phyloP scores from a whole-genome alignment of 2,329 filamentous ascomycete genomes.

The Drechslera avenae region DNA sequence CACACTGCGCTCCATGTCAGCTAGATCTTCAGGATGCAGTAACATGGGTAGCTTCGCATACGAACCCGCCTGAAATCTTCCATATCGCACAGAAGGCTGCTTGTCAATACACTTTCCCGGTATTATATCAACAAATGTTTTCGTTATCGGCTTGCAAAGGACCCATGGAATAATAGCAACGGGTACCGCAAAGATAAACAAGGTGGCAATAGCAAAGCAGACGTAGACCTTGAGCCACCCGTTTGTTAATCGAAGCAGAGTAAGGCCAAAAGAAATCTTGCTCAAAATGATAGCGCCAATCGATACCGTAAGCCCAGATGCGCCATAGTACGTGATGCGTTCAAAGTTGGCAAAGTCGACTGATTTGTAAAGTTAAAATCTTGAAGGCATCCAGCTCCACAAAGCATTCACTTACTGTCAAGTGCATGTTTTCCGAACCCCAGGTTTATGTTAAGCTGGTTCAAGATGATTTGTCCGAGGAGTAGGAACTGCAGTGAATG shows the following conservation, averaged over 20 bases:
- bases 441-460: slow-evolving; percentile 3
- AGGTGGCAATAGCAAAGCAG: slow-evolving; percentile 16
- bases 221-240: slow-evolving; percentile 12
- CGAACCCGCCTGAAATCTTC: slow-evolving; percentile 18
- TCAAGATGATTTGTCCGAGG: neutral
- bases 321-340: slow-evolving; percentile 7
- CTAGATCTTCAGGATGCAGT: neutral
- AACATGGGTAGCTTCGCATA: neutral
- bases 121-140: slow-evolving; percentile 17
- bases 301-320: slow-evolving; percentile 5
- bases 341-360: slow-evolving; percentile 6
- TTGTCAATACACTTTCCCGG: slow-evolving; percentile 17
- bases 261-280: slow-evolving; percentile 23
- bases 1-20: slow-evolving; percentile 13
- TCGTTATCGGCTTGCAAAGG: slow-evolving; percentile 15
- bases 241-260: slow-evolving; percentile 17
- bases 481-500: neutral
- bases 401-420: slow-evolving; percentile 1
- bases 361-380: neutral
- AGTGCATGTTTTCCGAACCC: slow-evolving; percentile 9
- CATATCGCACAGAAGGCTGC: slow-evolving; percentile 14
- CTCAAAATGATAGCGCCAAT: slow-evolving; percentile 18
- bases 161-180: slow-evolving; percentile 13
- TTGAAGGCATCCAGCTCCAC: neutral
- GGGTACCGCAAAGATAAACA: slow-evolving; percentile 15